A percentile compares a stretch with the other conserved stretches of the same genome.
Evolutionary conservation across 2,329 filamentous ascomycete genomes (phyloP).

Genomic region (Metarhizium album): DNA sequence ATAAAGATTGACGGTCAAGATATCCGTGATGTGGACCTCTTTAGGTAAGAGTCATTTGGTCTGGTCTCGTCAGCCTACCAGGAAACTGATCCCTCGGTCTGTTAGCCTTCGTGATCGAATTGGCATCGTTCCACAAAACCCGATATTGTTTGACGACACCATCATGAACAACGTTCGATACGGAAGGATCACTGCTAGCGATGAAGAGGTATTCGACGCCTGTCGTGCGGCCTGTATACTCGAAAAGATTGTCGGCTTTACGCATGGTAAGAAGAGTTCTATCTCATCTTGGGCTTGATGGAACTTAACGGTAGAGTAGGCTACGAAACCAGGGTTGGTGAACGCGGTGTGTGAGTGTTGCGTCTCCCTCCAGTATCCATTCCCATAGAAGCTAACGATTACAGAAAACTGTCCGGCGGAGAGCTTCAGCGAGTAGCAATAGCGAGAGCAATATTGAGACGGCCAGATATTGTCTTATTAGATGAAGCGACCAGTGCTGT

Average conservation of each 20-base stretch:
- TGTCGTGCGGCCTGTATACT: conserved; percentile 47
- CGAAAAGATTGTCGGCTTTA: conserved; percentile 45
- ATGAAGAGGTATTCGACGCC: conserved; percentile 44
- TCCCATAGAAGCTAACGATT: conserved; percentile 12
- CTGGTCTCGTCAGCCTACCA: background rate
- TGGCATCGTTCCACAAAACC: conserved; percentile 45
- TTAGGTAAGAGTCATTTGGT: conserved; percentile 22
- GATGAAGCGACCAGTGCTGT: conserved; percentile 74
- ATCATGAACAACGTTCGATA: conserved; percentile 51
- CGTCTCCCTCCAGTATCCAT: too few species aligned
- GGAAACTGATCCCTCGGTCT: conserved; percentile 3
- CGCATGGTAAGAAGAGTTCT: conserved; percentile 27
- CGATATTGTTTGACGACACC: conserved; percentile 46
- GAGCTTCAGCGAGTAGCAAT: conserved; percentile 58
- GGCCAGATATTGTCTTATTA: conserved; percentile 63
- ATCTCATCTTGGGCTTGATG: background rate
- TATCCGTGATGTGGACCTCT: conserved; percentile 41
- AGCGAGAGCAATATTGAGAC: conserved; percentile 61
- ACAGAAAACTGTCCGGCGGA: conserved; percentile 51
- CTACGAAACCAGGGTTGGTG: conserved; percentile 39
- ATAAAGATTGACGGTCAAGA: conserved; percentile 48
- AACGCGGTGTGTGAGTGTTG: conserved; percentile 34
- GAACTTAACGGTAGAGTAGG: conserved; percentile 16
- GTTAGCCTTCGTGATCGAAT: conserved; percentile 40
- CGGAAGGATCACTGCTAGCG: conserved; percentile 40